A percentile compares a stretch with the other conserved stretches of the same genome.
These are phyloP conservation scores for Hibiscus mutabilis DNA, from an alignment of 345 rosid species.

Conservation along the genomic window DNA sequence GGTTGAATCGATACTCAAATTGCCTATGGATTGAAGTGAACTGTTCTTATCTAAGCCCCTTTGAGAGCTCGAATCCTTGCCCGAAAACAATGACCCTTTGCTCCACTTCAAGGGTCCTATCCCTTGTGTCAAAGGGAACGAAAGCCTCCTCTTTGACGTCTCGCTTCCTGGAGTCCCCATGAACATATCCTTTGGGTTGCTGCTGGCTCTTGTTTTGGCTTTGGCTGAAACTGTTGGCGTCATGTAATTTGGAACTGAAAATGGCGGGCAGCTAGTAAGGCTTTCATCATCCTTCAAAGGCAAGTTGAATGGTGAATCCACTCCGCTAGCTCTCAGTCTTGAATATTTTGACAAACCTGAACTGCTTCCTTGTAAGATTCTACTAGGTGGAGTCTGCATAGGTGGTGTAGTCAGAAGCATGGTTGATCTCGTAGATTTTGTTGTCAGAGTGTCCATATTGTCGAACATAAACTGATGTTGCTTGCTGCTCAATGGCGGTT, in stretches of 20 bases:
- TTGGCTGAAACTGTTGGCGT: conserved; percentile 70
- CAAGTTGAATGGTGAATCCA: conserved; percentile 44
- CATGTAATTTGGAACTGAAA: conserved; percentile 89
- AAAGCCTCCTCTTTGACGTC: conserved; percentile 52
- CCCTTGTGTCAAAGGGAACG: conserved; percentile 67
- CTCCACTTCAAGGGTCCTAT: conserved; percentile 74
- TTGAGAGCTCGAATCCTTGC: conserved; percentile 47
- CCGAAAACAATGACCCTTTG: conserved; percentile 59
- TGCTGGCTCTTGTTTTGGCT: conserved; percentile 68
- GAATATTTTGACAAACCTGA: conserved; percentile 53
- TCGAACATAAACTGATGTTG: conserved; percentile 39
- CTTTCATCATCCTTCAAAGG: conserved; percentile 86
- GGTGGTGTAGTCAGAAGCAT: conserved; percentile 36
- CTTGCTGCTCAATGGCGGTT: conserved; percentile 40
- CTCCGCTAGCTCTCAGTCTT: conserved; percentile 50
- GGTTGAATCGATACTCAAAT: conserved; percentile 70
- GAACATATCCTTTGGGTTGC: conserved; percentile 63
- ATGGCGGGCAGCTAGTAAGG: conserved; percentile 85
- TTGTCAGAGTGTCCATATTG: conserved; percentile 58
- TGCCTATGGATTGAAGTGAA: conserved; percentile 47
- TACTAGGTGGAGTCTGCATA: conserved; percentile 43
- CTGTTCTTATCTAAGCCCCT: conserved; percentile 30
- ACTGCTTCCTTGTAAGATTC: conserved; percentile 29
- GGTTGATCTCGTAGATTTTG: conserved; percentile 68
- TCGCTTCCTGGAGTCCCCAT: conserved; percentile 63